phyloP scores from a whole-genome alignment of 2,329 filamentous ascomycete genomes.

The Penicillium digitatum region DNA sequence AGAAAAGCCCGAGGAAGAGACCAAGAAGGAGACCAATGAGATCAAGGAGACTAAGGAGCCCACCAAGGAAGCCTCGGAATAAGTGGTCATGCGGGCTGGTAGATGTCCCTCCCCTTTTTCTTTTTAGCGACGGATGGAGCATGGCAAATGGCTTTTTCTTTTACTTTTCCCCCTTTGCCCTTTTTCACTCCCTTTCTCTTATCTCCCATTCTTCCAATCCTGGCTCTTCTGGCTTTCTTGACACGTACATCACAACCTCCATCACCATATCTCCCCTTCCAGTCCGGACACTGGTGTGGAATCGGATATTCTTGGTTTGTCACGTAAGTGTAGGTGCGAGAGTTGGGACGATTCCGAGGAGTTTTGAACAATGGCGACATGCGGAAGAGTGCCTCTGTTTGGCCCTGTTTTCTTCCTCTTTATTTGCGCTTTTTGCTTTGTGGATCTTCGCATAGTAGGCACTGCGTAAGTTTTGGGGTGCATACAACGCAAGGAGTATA shows the following conservation, averaged over 20 bases:
- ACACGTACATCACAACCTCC: constrained; percentile 18
- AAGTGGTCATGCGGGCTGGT: constrained; percentile 5
- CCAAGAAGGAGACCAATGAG: constrained; percentile 8
- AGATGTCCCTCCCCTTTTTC: constrained; percentile 14
- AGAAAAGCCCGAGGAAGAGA: constrained; percentile 8
- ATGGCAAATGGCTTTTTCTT: constrained; percentile 26
- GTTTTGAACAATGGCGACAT: constrained; percentile 11
- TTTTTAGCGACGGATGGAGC: constrained; percentile 28
- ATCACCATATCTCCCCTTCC: not conserved
- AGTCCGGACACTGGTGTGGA: not conserved
- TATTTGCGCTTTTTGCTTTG: not conserved
- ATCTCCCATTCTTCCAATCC: not conserved
- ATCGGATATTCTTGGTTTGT: constrained; percentile 7
- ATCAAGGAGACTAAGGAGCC: not conserved
- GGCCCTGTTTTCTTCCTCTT: not conserved
- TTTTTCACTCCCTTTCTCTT: constrained; percentile 5
- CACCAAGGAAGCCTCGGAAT: constrained; percentile 10
- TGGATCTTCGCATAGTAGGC: not conserved
- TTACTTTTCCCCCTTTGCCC: constrained; percentile 13
- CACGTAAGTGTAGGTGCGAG: constrained; percentile 12
- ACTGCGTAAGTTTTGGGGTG: not conserved
- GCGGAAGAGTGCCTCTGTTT: constrained; percentile 11
- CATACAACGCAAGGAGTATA: not conserved
- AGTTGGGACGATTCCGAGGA: constrained; percentile 10
- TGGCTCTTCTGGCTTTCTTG: constrained; percentile 5